Conservation (phyloP, 805 yeast genomes). For the Wickerhamiella bombiphila region DNA sequence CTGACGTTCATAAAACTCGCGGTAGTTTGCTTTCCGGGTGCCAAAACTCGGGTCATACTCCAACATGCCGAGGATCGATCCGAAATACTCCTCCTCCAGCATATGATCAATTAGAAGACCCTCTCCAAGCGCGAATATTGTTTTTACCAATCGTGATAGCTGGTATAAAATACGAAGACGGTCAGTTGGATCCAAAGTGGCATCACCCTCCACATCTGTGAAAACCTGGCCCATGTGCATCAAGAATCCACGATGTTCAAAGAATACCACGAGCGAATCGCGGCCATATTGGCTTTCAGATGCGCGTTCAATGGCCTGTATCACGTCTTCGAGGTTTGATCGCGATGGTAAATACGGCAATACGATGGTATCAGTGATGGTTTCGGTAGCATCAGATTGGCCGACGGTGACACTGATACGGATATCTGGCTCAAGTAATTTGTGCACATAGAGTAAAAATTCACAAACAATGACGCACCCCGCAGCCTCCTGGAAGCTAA, state of each 20-base stretch:
- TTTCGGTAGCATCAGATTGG: constrained; percentile 18
- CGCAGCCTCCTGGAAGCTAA: constrained; percentile 80
- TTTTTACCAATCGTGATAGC: constrained; percentile 60
- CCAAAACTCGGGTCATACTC: constrained; percentile 86
- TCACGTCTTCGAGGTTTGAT: constrained; percentile 37
- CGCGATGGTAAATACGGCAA: constrained; percentile 47
- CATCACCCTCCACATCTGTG: constrained; percentile 16
- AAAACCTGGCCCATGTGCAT: constrained; percentile 38
- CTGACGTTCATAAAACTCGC: constrained; percentile 45
- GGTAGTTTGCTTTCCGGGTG: constrained; percentile 59
- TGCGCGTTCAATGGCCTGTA: constrained; percentile 44
- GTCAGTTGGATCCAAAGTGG: constrained; percentile 11
- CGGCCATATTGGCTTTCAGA: constrained; percentile 49
- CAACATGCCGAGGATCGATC: constrained; percentile 59
- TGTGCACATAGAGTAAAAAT: constrained; percentile 57
- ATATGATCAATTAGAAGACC: constrained; percentile 42
- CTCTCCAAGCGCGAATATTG: constrained; percentile 55
- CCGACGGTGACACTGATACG: constrained; percentile 38
- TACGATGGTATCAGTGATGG: constrained; percentile 10
- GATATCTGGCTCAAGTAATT: constrained; percentile 44
- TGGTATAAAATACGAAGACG: constrained; percentile 44
- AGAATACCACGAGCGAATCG: constrained; percentile 40
- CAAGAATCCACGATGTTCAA: constrained; percentile 42
- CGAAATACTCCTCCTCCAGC: constrained; percentile 36
- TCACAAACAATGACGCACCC: constrained; percentile 80